Evolutionary conservation across 352 stramenopile genomes (phyloP).

Genomic region (Phytophthora sp.): DNA sequence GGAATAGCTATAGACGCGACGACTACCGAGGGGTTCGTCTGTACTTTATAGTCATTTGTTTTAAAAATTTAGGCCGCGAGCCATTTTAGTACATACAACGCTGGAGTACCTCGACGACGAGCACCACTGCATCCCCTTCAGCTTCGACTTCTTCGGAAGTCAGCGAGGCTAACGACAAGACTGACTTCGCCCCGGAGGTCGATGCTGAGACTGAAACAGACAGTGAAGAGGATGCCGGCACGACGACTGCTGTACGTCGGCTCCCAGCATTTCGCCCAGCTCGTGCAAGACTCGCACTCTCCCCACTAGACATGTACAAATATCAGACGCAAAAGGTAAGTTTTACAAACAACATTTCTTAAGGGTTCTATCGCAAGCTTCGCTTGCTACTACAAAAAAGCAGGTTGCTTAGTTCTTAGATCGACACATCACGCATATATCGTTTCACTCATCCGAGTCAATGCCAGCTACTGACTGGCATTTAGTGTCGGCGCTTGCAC

Average conservation of each 20-base stretch:
- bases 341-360: constrained; percentile 13
- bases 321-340: too few species aligned
- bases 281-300: too few species aligned
- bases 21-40: too few species aligned
- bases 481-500: constrained; percentile 27
- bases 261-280: constrained; percentile 4
- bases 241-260: not conserved
- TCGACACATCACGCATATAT: constrained; percentile 7
- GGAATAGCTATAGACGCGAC: too few species aligned
- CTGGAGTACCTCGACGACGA: too few species aligned
- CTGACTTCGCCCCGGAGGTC: constrained; percentile 15
- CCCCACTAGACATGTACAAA: too few species aligned
- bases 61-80: too few species aligned
- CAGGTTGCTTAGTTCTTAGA: too few species aligned
- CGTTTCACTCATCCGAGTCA: not conserved
- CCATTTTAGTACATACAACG: too few species aligned
- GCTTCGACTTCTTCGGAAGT: constrained; percentile 6
- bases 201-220: constrained; percentile 5
- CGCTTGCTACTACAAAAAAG: too few species aligned
- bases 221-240: not conserved
- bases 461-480: not conserved
- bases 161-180: constrained; percentile 28
- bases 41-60: too few species aligned
- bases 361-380: constrained; percentile 9
- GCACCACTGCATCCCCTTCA: constrained; percentile 4